A percentile compares a stretch with the other conserved stretches of the same genome.
Conservation (phyloP, 345 rosid genomes). For the Zanthoxylum bungeanum region DNA sequence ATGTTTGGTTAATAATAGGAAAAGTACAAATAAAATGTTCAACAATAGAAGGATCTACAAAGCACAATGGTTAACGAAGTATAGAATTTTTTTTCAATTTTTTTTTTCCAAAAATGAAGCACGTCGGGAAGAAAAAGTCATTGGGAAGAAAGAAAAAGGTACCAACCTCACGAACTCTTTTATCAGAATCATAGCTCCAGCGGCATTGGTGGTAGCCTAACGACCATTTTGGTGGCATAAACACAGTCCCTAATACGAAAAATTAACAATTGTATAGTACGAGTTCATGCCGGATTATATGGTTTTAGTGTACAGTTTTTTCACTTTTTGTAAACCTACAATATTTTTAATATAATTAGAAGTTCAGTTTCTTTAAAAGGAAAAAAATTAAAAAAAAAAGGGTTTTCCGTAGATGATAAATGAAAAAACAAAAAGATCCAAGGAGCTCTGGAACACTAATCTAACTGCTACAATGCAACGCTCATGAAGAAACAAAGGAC, state of each 20-base stretch:
- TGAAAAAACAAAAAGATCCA: neutral
- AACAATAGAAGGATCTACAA: neutral
- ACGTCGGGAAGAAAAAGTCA: neutral
- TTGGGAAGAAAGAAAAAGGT: constrained; percentile 1
- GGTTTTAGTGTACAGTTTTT: neutral
- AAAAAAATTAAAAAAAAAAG: neutral
- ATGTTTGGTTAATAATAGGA: constrained; percentile 14
- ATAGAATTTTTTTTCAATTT: neutral
- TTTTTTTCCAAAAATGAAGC: neutral
- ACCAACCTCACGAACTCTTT: constrained; percentile 76
- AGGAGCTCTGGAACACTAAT: neutral
- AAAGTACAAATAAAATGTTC: neutral
- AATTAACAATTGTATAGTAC: neutral
- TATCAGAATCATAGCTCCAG: constrained; percentile 83
- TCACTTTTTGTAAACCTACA: neutral
- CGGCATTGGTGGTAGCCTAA: constrained; percentile 95
- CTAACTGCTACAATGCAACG: neutral
- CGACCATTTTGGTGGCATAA: constrained; percentile 98
- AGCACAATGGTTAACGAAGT: neutral
- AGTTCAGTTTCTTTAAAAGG: neutral
- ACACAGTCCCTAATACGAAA: constrained; percentile 56
- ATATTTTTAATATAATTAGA: neutral
- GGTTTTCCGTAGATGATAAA: neutral
- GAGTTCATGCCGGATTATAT: neutral
- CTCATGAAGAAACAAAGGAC: neutral